Conservation (phyloP, 129 eudicot genomes). For the Lactuca saligna region DNA sequence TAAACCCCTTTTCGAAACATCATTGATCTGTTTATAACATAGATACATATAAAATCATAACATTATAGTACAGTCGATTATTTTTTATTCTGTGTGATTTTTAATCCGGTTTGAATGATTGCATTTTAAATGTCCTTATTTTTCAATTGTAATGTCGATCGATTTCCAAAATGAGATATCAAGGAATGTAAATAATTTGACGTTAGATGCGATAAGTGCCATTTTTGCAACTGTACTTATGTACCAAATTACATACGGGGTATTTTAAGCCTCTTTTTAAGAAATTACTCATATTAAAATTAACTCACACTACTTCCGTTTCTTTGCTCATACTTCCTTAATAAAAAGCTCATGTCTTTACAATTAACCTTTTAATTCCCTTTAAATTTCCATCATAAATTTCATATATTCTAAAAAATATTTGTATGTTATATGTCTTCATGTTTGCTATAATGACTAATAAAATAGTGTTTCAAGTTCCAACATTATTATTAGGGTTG, state of each 20-base stretch:
- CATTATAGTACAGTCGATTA: no score
- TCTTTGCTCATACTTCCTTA: not conserved
- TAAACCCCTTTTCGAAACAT: no score
- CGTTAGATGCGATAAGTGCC: not conserved
- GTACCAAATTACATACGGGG: slow-evolving; percentile 21
- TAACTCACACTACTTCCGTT: not conserved
- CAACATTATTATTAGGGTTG: no score
- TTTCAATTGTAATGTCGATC: no score
- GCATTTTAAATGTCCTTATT: no score
- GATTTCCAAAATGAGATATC: no score
- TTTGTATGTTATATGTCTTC: not conserved
- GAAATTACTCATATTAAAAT: slow-evolving; percentile 8
- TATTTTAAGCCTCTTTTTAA: slow-evolving; percentile 24
- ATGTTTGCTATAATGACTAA: no score
- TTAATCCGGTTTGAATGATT: no score
- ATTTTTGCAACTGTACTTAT: slow-evolving; percentile 17
- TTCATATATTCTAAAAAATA: not conserved
- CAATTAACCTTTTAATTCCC: not conserved
- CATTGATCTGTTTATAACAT: no score
- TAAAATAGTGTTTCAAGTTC: no score
- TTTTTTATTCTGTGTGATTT: no score
- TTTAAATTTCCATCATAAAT: not conserved
- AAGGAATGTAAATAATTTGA: not conserved
- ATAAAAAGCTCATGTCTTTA: slow-evolving; percentile 1
- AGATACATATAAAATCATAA: no score